Conservation (phyloP, 179 eudicot species). For the Carnegiea gigantea region DNA sequence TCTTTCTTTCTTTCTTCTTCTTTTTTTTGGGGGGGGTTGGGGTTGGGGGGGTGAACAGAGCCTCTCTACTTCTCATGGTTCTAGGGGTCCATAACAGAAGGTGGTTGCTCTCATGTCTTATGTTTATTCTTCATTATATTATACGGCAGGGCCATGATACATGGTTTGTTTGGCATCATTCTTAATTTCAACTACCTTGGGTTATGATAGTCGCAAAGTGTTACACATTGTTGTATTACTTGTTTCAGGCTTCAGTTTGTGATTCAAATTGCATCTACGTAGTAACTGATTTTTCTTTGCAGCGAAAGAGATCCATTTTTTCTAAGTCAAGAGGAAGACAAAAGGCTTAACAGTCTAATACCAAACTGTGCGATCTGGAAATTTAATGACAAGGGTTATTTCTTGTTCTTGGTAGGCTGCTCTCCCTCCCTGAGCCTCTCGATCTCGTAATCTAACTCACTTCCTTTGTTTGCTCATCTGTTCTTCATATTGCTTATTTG, state of each 20-base stretch:
- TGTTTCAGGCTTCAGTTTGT: not conserved
- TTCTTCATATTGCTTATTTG: not conserved
- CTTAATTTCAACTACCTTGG: not conserved
- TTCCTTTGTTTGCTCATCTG: not conserved
- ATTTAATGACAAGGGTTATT: constrained; percentile 60
- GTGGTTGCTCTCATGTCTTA: not conserved
- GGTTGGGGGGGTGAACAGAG: too few relatives aligned
- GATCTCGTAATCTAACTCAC: not conserved
- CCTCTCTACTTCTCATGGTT: too few relatives aligned
- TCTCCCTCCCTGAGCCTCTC: constrained; percentile 13
- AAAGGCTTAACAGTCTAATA: constrained; percentile 53
- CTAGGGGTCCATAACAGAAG: too few relatives aligned
- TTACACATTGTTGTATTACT: not conserved
- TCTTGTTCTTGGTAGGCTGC: constrained; percentile 64
- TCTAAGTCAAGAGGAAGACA: constrained; percentile 72
- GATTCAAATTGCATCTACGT: not conserved
- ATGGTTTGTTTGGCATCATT: not conserved
- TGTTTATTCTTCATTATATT: not conserved
- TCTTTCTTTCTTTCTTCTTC: too few relatives aligned
- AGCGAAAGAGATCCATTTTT: constrained; percentile 71
- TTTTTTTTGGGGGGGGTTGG: too few relatives aligned
- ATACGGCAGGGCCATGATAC: not conserved
- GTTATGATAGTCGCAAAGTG: not conserved
- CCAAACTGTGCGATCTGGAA: constrained; percentile 62
- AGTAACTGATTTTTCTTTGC: constrained; percentile 6